A percentile compares a stretch with the other conserved stretches of the same genome.
Conservation (phyloP, 306 rosid species). For the Quercus alba region DNA sequence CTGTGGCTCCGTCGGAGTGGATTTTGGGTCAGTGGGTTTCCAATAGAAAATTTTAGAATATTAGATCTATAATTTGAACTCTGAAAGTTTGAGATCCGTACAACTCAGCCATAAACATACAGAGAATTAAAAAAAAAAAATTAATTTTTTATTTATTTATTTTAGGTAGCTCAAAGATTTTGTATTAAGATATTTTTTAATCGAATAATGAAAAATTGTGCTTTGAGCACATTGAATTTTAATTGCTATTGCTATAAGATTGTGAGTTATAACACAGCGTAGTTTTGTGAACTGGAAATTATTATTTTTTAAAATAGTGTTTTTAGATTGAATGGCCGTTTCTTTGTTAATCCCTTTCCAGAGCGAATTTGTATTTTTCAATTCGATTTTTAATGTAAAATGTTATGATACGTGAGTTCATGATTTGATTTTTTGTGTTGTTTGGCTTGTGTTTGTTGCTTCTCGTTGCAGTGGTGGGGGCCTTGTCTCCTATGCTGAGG, state of each 20-base stretch:
- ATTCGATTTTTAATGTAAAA: neutral
- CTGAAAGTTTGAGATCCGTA: neutral
- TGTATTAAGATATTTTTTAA: too few species aligned
- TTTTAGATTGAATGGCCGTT: neutral
- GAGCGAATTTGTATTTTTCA: neutral
- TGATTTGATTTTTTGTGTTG: neutral
- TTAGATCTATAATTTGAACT: neutral
- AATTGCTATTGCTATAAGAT: neutral
- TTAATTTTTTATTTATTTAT: too few species aligned
- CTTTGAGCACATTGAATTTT: neutral
- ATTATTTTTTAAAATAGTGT: neutral
- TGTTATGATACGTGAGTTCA: neutral
- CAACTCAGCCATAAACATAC: neutral
- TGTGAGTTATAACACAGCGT: neutral
- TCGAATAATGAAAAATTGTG: neutral
- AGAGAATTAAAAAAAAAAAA: neutral
- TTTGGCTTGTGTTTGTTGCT: slow-evolving; percentile 1
- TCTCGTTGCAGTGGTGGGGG: slow-evolving; percentile 76
- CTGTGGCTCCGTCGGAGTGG: too few species aligned
- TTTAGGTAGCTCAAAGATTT: too few species aligned
- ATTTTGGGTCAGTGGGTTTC: too few species aligned
- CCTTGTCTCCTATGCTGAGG: slow-evolving; percentile 63
- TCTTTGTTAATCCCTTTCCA: neutral
- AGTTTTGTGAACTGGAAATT: neutral
- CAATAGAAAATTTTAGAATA: neutral